phyloP scores from a whole-genome alignment of 345 rosid species.

The Kandelia obovata region DNA sequence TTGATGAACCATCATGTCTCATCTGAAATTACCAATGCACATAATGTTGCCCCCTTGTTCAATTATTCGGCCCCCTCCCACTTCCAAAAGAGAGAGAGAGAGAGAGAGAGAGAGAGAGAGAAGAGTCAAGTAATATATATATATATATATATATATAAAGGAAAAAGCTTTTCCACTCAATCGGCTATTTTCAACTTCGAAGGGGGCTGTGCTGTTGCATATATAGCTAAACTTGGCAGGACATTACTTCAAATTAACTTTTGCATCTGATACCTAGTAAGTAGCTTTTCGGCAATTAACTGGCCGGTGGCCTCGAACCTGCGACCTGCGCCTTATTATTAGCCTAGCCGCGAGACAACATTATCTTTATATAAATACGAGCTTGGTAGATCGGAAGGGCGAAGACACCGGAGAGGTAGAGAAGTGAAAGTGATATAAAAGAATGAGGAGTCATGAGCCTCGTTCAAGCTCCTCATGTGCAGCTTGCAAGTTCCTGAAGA shows the following conservation, averaged over 20 bases:
- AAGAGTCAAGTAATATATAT: neutral
- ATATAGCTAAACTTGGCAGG: neutral
- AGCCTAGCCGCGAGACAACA: neutral
- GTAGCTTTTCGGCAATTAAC: neutral
- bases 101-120: too few relatives aligned
- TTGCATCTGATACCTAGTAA: neutral
- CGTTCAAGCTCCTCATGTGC: conserved; percentile 88
- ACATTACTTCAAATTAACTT: neutral
- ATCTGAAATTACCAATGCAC: conserved; percentile 7
- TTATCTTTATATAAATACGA: neutral
- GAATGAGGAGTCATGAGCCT: conserved; percentile 50
- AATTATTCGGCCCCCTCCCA: conserved; percentile 12
- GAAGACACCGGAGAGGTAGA: neutral
- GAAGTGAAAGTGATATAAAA: conserved; percentile 6
- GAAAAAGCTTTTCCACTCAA: neutral
- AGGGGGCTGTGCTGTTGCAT: neutral
- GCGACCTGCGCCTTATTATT: neutral
- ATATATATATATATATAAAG: too few relatives aligned
- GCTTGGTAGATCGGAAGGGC: neutral
- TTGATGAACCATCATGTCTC: conserved; percentile 25
- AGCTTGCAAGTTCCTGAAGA: conserved; percentile 85
- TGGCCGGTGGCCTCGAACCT: neutral
- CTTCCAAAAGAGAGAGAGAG: neutral
- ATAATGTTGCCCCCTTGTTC: conserved; percentile 7
- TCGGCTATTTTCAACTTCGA: neutral